Conservation (phyloP, 345 rosid genomes). For the Brassica carinata region DNA sequence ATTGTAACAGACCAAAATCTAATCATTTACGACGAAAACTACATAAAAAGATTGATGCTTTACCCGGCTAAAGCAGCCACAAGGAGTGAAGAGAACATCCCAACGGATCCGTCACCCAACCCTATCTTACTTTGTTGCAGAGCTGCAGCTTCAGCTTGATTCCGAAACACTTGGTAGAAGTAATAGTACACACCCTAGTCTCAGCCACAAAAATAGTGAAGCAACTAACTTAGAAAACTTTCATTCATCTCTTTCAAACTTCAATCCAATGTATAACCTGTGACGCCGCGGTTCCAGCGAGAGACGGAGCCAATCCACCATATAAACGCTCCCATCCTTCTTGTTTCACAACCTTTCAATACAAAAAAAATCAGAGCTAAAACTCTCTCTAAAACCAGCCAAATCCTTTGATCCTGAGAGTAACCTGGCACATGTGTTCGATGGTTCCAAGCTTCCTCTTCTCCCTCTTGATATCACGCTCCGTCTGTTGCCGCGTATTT, state of each 20-base stretch:
- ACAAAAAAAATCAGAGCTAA: not conserved
- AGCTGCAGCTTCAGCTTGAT: slow-evolving; percentile 76
- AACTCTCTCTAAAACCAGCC: not conserved
- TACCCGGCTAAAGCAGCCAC: slow-evolving; percentile 98
- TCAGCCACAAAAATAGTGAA: slow-evolving; percentile 44
- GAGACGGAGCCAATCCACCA: slow-evolving; percentile 84
- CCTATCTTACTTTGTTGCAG: slow-evolving; percentile 59
- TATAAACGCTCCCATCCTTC: slow-evolving; percentile 95
- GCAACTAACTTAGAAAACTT: slow-evolving; percentile 34
- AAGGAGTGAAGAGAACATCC: slow-evolving; percentile 85
- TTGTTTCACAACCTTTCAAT: slow-evolving; percentile 71
- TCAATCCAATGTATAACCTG: slow-evolving; percentile 54
- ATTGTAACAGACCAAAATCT: not conserved
- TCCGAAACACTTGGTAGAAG: slow-evolving; percentile 99
- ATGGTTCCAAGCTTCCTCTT: slow-evolving; percentile 75
- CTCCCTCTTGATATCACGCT: slow-evolving; percentile 82
- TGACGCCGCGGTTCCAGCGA: slow-evolving; percentile 90
- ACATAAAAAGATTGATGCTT: not conserved
- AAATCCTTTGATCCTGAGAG: not conserved
- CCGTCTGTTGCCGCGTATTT: slow-evolving; percentile 95
- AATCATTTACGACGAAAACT: not conserved
- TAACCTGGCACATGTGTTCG: slow-evolving; percentile 82
- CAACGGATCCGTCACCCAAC: slow-evolving; percentile 93
- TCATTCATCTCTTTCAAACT: not conserved
- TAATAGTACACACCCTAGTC: slow-evolving; percentile 97